phyloP scores from a whole-genome alignment of 257 asterid species.

The Gentiana macrophylla region DNA sequence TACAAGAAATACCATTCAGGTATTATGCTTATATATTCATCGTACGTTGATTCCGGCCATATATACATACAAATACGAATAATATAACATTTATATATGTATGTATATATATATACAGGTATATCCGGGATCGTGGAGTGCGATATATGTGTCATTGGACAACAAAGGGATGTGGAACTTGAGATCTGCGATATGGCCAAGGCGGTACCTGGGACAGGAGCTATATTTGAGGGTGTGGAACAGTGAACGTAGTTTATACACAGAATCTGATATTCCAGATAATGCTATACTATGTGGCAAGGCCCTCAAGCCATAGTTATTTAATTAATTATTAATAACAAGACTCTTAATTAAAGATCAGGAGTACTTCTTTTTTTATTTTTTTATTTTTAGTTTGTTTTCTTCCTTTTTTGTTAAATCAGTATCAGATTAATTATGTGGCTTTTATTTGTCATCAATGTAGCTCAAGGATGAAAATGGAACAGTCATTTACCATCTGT shows the following conservation, averaged over 20 bases:
- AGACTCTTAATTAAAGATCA: no score
- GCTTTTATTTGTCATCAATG: no score
- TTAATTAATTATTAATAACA: no score
- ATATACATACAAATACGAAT: no score
- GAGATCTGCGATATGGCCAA: conserved; percentile 61
- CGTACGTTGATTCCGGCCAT: no score
- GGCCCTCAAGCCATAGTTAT: conserved; percentile 10
- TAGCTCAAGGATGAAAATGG: no score
- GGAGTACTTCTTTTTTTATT: no score
- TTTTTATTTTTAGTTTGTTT: no score
- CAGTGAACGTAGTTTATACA: conserved; percentile 33
- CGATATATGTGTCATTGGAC: conserved; percentile 55
- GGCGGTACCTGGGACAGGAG: conserved; percentile 71
- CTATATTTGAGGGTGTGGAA: conserved; percentile 60
- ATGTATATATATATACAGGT: conserved; percentile 29
- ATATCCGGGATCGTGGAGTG: conserved; percentile 67
- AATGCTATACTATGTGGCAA: conserved; percentile 63
- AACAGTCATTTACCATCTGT: no score
- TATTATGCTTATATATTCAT: conserved; percentile 5
- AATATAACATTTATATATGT: no score
- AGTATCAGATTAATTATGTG: no score
- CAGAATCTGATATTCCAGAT: conserved; percentile 44
- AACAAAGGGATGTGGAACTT: conserved; percentile 90
- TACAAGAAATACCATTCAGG: conserved; percentile 63
- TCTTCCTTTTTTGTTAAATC: no score